These are phyloP conservation scores for Dactylis glomerata DNA, from an alignment of 176 grass and related monocot species.

Conservation along the genomic window DNA sequence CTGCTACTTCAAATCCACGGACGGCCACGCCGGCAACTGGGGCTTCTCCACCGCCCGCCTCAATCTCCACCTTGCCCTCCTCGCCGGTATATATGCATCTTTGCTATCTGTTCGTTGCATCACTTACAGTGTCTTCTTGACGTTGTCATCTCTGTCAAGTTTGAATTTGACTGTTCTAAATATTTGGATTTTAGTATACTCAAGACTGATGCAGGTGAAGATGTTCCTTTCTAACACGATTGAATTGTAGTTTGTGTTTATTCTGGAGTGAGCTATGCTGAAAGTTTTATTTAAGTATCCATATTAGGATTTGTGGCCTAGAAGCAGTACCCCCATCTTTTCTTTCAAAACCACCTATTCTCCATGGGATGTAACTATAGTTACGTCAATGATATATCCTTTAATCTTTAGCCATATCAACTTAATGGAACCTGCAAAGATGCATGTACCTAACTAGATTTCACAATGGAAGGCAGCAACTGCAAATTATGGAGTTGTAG, in stretches of 20 bases:
- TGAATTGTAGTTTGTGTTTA: background rate
- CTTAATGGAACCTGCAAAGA: background rate
- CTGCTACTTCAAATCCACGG: slow-evolving; percentile 96
- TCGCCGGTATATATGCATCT: slow-evolving; percentile 47
- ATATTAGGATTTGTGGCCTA: background rate
- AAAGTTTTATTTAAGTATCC: background rate
- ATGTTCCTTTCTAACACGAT: background rate
- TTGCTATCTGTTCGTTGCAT: background rate
- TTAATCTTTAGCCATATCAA: background rate
- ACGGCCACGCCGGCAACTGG: slow-evolving; percentile 90
- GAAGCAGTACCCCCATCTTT: background rate
- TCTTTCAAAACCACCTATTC: background rate
- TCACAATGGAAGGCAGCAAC: background rate
- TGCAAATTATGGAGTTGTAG: background rate
- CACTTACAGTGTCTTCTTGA: background rate
- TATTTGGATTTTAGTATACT: background rate
- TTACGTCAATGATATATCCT: too few species aligned
- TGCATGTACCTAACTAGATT: background rate
- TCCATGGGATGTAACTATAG: background rate
- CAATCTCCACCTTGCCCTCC: slow-evolving; percentile 84
- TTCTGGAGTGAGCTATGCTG: background rate
- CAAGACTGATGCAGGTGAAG: background rate
- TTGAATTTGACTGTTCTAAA: background rate
- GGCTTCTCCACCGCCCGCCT: slow-evolving; percentile 75
- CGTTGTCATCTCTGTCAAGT: background rate